Percentiles rank a stretch among this genome's conserved stretches.
These are phyloP conservation scores for Bolboschoenus planiculmis DNA, from an alignment of 176 grass and related monocot genomes.

Conservation along the genomic window DNA sequence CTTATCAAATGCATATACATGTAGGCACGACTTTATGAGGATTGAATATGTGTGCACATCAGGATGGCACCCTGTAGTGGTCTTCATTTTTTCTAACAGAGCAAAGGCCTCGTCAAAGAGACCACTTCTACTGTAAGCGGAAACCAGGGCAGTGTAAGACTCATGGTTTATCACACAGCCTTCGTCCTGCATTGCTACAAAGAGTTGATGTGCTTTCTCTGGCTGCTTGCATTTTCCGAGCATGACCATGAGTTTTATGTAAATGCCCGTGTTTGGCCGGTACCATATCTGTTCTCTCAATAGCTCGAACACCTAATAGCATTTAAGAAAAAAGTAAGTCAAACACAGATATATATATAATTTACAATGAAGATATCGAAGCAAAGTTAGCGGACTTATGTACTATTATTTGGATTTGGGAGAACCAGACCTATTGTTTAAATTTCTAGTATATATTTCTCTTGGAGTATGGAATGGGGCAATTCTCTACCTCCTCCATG, in stretches of 20 bases:
- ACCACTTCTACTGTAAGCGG: slow-evolving; percentile 76
- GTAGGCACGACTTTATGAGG: slow-evolving; percentile 86
- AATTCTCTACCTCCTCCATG: neutral
- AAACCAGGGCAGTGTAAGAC: slow-evolving; percentile 73
- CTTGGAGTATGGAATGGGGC: neutral
- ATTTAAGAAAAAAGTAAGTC: neutral
- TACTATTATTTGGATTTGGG: neutral
- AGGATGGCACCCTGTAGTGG: slow-evolving; percentile 48
- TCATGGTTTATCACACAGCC: slow-evolving; percentile 72
- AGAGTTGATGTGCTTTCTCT: slow-evolving; percentile 66
- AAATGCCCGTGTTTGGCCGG: slow-evolving; percentile 66
- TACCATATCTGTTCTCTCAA: slow-evolving; percentile 92
- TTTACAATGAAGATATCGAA: neutral
- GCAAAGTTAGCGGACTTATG: neutral
- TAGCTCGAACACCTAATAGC: slow-evolving; percentile 75
- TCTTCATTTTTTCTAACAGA: slow-evolving; percentile 75
- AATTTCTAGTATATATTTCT: neutral
- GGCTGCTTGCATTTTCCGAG: slow-evolving; percentile 92
- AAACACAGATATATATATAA: neutral
- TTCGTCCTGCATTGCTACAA: slow-evolving; percentile 79
- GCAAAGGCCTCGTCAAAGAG: slow-evolving; percentile 55
- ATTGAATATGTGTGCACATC: slow-evolving; percentile 91
- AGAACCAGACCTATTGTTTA: neutral
- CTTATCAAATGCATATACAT: slow-evolving; percentile 75
- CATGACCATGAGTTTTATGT: slow-evolving; percentile 94